A percentile compares a stretch with the other conserved stretches of the same genome.
Evolutionary conservation across 352 stramenopile species (phyloP).

Genomic region (Pythium rishiriense): DNA sequence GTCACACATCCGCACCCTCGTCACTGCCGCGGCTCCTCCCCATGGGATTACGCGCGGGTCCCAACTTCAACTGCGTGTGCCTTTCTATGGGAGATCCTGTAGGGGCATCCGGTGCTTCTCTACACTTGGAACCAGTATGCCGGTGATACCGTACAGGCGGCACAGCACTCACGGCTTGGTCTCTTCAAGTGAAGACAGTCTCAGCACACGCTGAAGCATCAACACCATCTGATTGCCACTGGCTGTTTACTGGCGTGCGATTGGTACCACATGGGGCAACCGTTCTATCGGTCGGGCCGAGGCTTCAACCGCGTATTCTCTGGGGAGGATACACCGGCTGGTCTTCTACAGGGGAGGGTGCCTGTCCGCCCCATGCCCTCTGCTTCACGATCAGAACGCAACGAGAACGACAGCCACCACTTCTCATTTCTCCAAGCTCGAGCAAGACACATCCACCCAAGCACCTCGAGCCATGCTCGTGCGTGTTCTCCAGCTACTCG

Average conservation of each 20-base stretch:
- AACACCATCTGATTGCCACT: not conserved
- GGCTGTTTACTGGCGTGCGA: not conserved
- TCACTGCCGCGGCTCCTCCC: not conserved
- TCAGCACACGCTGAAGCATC: not conserved
- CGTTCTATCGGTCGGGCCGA: not conserved
- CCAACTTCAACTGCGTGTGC: not conserved
- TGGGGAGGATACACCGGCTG: not conserved
- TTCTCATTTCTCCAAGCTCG: not conserved
- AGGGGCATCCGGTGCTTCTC: no score
- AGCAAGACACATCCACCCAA: not conserved
- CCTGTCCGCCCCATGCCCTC: not conserved
- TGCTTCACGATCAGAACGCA: no score
- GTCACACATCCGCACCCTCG: not conserved
- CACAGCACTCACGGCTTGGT: not conserved
- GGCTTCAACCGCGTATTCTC: not conserved
- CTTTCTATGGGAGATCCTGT: not conserved
- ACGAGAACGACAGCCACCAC: not conserved
- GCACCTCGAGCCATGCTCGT: not conserved
- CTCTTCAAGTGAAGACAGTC: not conserved
- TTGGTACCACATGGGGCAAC: no score
- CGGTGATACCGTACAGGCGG: no score
- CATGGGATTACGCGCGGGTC: not conserved
- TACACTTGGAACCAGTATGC: no score
- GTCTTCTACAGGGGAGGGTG: not conserved
- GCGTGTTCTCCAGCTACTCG: not conserved